Evolutionary conservation across 2,329 filamentous ascomycete genomes (phyloP), one percentile per base, ranked within the genome.

Genomic region (Apiospora arundinis): DNA sequence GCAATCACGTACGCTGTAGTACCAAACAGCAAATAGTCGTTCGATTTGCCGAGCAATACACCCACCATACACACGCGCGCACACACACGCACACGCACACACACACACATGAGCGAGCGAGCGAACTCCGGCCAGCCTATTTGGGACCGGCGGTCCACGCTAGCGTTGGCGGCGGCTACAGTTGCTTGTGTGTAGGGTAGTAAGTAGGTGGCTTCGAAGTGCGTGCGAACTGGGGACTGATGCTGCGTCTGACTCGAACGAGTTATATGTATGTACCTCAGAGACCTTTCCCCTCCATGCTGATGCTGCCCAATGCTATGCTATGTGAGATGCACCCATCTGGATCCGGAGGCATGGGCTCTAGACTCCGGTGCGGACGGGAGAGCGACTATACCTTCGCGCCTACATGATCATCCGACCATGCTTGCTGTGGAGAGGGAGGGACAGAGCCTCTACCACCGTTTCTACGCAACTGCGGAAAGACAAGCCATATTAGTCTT

Each of bases 31-130:
- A 8, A 48, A 48, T 70, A 52, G 68, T 70, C 52, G 52, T 68
- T 71, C 56, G 68, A 68, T 66, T 69, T 45, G 70, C 70, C 63
- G 65, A 44, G 65, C 32, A 69, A 56, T 60, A 21, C 18, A 70
- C 65, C 28, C 70, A 70, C 67, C 45, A n/a, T 28, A 14, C 28
- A 46, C n/a, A 25, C 21, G 32, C 60, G 37, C 68, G n/a, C 67
- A n/a, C 45, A 14, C 28, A 32, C n/a, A 25, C 21, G 37, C 60
- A 37, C 68, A 71, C 68, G 68, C 46, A 65, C 71, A 23, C 67
- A n/a, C 45, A 16, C 21, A 46, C n/a, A 21, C 12, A 40, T 32
- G 23, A 4, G 28, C 67, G 25, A 52, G 67, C 46, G 44, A 52
- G 23, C 49, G 67, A 25, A 32, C 18, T 68, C 44, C 48, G 25